Conservation (phyloP, 495 filamentous ascomycete genomes). For the Endocarpon pusillum region DNA sequence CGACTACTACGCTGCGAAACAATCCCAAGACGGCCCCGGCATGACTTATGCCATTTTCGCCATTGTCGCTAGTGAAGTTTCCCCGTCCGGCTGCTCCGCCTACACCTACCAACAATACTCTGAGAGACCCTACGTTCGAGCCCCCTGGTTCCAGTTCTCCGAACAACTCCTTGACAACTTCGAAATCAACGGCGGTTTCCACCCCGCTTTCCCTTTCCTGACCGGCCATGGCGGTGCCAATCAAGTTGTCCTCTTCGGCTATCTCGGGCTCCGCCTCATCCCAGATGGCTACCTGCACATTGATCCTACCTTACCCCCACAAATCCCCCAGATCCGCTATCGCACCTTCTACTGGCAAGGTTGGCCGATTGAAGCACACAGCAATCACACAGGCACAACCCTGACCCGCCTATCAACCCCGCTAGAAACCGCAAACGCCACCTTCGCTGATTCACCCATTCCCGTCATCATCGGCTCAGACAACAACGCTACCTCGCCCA, state of each 20-base stretch:
- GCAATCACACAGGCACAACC: conserved; percentile 50
- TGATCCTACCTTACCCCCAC: conserved; percentile 41
- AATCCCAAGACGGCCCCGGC: conserved; percentile 42
- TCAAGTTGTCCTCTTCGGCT: conserved; percentile 43
- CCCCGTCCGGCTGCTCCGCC: conserved; percentile 41
- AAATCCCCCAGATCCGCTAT: conserved; percentile 42
- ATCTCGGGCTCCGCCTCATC: conserved; percentile 38
- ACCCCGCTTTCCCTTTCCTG: conserved; percentile 50
- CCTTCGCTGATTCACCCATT: conserved; percentile 32
- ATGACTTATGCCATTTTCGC: conserved; percentile 55
- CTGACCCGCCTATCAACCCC: conserved; percentile 29
- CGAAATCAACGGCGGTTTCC: conserved; percentile 45
- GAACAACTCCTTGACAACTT: conserved; percentile 56
- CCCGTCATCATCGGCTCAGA: conserved; percentile 31
- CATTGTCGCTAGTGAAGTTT: conserved; percentile 39
- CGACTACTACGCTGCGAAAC: conserved; percentile 48
- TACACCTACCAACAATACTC: conserved; percentile 48
- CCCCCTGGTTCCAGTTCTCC: conserved; percentile 37
- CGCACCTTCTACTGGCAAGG: conserved; percentile 58
- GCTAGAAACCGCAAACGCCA: conserved; percentile 25
- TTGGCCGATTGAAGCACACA: conserved; percentile 40
- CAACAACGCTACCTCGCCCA: conserved; percentile 12
- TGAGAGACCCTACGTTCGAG: conserved; percentile 33
- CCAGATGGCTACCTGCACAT: conserved; percentile 35
- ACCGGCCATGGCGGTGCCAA: conserved; percentile 48